A percentile compares a stretch with the other conserved stretches of the same genome.
Evolutionary conservation across 2,329 filamentous ascomycete species (phyloP).

Genomic region (Penicillium rolfsii): DNA sequence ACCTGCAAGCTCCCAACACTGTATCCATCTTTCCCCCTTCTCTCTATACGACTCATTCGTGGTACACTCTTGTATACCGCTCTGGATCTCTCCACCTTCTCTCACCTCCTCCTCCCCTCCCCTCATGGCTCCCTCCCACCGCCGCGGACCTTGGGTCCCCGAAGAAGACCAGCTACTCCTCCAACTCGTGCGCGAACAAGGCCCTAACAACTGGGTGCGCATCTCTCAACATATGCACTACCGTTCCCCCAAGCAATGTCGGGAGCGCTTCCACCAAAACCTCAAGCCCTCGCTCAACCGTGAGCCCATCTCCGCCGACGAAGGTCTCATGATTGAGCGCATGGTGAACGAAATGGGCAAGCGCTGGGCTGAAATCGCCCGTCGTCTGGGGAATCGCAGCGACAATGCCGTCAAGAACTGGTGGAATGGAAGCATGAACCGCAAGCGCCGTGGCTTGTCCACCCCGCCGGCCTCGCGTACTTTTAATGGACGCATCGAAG

Average conservation of each 20-base stretch:
- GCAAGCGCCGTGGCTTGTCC: constrained; percentile 60
- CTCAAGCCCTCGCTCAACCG: constrained; percentile 77
- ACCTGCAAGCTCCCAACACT: background rate
- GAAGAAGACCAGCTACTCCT: constrained; percentile 73
- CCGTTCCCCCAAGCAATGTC: constrained; percentile 89
- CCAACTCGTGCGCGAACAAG: constrained; percentile 70
- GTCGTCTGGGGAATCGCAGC: constrained; percentile 78
- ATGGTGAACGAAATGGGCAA: constrained; percentile 79
- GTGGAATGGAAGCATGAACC: constrained; percentile 94
- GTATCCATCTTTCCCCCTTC: background rate
- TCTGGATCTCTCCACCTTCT: background rate
- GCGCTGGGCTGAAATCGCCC: constrained; percentile 90
- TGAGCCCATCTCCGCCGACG: constrained; percentile 70
- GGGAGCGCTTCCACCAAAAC: constrained; percentile 93
- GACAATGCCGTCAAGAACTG: constrained; percentile 98
- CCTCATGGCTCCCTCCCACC: constrained; percentile 56
- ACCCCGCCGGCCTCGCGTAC: constrained; percentile 40
- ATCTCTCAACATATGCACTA: constrained; percentile 76
- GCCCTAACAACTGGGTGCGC: constrained; percentile 85
- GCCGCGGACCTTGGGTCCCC: constrained; percentile 82
- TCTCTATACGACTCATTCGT: background rate
- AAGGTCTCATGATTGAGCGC: constrained; percentile 73
- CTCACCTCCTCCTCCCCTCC: background rate
- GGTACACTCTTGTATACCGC: background rate
- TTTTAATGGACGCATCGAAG: constrained; percentile 43